A percentile compares a stretch with the other conserved stretches of the same genome.
Conservation (phyloP, 495 filamentous ascomycete genomes). For the Lophiostoma macrostomum region DNA sequence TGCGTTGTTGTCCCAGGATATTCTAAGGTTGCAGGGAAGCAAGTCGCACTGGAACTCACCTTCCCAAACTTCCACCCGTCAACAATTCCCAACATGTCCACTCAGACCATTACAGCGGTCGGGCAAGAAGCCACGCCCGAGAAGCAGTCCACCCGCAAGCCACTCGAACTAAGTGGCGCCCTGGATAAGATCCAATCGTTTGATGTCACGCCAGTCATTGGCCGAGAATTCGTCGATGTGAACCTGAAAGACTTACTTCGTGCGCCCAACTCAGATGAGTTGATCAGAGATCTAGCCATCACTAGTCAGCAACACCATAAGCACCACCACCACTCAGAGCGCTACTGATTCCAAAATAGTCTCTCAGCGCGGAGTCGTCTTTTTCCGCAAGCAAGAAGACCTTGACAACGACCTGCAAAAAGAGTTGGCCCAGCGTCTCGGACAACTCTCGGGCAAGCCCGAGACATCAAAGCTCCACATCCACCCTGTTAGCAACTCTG, state of each 20-base stretch:
- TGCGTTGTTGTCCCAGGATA: too few relatives aligned
- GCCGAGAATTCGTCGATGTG: slow-evolving; percentile 59
- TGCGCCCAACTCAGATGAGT: slow-evolving; percentile 62
- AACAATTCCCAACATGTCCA: slow-evolving; percentile 3
- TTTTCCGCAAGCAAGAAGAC: slow-evolving; percentile 72
- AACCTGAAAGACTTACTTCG: slow-evolving; percentile 59
- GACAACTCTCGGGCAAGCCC: slow-evolving; percentile 55
- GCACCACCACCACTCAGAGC: not conserved
- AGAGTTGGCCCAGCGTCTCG: slow-evolving; percentile 62
- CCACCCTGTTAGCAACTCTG: slow-evolving; percentile 65
- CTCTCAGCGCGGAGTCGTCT: slow-evolving; percentile 76
- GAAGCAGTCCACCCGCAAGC: slow-evolving; percentile 19
- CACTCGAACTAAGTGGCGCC: slow-evolving; percentile 52
- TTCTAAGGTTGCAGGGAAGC: too few relatives aligned
- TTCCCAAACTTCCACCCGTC: not conserved
- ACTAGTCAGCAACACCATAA: slow-evolving; percentile 57
- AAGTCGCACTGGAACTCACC: not conserved
- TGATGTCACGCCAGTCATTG: slow-evolving; percentile 67
- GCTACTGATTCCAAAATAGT: slow-evolving; percentile 48
- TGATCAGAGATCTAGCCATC: slow-evolving; percentile 64
- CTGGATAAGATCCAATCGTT: slow-evolving; percentile 58
- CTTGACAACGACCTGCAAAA: slow-evolving; percentile 65
- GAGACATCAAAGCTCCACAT: slow-evolving; percentile 56
- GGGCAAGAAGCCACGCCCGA: not conserved
- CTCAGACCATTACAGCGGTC: slow-evolving; percentile 9